Evolutionary conservation across 2,329 filamentous ascomycete species (phyloP).

Genomic region (Cladosporium sp.): DNA sequence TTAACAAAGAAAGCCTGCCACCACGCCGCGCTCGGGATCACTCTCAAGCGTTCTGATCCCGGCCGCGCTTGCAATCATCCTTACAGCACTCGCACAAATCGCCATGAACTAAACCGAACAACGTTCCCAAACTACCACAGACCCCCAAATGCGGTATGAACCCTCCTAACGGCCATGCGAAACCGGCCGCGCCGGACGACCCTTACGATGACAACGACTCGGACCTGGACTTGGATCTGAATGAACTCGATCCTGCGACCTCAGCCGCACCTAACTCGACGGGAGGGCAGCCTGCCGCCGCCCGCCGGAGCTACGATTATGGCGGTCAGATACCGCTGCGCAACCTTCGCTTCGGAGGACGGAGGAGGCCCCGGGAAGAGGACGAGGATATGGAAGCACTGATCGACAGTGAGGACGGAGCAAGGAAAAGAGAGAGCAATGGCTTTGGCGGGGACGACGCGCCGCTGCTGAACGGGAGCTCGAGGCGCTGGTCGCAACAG

Average conservation of each 20-base stretch:
- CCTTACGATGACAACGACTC: conserved; percentile 55
- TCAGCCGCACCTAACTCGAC: conserved; percentile 22
- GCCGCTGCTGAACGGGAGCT: conserved; percentile 52
- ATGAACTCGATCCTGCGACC: conserved; percentile 66
- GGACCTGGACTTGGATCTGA: conserved; percentile 69
- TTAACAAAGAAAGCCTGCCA: conserved; percentile 5
- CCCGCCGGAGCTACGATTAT: conserved; percentile 31
- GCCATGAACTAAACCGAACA: neutral
- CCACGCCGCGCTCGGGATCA: neutral
- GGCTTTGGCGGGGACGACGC: conserved; percentile 52
- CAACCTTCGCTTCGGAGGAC: conserved; percentile 46
- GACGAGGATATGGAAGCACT: conserved; percentile 61
- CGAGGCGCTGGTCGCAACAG: conserved; percentile 13
- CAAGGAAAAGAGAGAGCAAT: neutral
- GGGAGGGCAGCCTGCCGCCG: conserved; percentile 20
- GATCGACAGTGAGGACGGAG: conserved; percentile 47
- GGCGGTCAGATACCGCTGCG: conserved; percentile 62
- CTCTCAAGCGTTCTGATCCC: neutral
- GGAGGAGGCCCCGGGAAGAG: conserved; percentile 38
- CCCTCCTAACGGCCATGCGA: conserved; percentile 39
- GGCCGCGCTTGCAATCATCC: neutral
- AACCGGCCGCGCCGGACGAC: conserved; percentile 58
- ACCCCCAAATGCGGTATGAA: conserved; percentile 38
- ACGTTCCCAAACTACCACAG: neutral
- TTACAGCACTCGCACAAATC: neutral